Percentiles rank a stretch among this genome's conserved stretches.
Conservation (phyloP, 83 land plant species). For the Thuja plicata region DNA sequence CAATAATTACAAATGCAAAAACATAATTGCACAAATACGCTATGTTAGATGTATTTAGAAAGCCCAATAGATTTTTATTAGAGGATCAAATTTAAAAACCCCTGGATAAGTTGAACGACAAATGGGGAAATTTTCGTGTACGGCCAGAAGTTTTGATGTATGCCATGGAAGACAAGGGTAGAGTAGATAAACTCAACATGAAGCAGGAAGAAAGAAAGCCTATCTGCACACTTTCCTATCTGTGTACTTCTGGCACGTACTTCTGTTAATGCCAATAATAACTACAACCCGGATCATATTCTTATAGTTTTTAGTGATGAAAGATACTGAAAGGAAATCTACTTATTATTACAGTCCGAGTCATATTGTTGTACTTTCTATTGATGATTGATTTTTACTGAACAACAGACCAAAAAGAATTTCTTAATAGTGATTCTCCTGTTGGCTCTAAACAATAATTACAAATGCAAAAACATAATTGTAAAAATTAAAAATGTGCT, state of each 20-base stretch:
- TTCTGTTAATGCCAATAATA: not conserved
- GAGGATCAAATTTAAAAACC: not conserved
- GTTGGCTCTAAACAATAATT: not conserved
- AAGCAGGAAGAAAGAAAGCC: not conserved
- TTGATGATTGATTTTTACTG: not conserved
- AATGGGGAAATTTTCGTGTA: not conserved
- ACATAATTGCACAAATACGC: not conserved
- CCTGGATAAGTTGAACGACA: not conserved
- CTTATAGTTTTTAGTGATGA: not conserved
- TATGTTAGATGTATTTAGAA: not conserved
- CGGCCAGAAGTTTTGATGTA: not conserved
- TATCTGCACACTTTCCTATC: not conserved
- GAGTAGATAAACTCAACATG: not conserved
- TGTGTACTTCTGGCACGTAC: not conserved
- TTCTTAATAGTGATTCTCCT: not conserved
- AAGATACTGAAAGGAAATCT: not conserved
- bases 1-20: not conserved
- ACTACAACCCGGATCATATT: not conserved
- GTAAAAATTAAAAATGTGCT: not conserved
- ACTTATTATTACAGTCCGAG: no score
- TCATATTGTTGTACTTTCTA: no score
- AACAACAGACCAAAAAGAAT: not conserved
- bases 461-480: not conserved
- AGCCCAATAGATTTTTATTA: not conserved
- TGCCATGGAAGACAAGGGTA: not conserved